A percentile compares a stretch with the other conserved stretches of the same genome.
phyloP scores from a whole-genome alignment of 345 rosid genomes.

The Pistacia integerrima region DNA sequence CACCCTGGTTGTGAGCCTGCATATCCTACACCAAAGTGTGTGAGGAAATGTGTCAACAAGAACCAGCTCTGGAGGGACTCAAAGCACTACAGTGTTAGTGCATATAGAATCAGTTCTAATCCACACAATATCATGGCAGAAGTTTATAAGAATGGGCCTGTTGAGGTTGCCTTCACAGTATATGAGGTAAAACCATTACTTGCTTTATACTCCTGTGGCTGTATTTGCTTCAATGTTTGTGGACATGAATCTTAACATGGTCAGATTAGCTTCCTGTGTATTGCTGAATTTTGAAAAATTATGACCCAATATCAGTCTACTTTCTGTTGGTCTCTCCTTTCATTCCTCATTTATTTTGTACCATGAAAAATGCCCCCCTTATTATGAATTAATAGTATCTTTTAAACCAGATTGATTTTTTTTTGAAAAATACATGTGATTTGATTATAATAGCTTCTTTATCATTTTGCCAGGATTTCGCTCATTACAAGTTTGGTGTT shows the following conservation, averaged over 20 bases:
- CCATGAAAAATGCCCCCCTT: neutral
- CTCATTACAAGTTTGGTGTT: conserved; percentile 93
- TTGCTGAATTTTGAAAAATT: neutral
- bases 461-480: conserved; percentile 66
- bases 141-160: conserved; percentile 85
- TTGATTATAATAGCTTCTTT: conserved; percentile 12
- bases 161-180: conserved; percentile 88
- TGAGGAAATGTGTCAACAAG: conserved; percentile 62
- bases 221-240: conserved; percentile 6
- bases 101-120: conserved; percentile 71
- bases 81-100: conserved; percentile 72
- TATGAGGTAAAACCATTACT: conserved; percentile 63
- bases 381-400: neutral
- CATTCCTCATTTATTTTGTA: conserved; percentile 1
- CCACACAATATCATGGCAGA: conserved; percentile 83
- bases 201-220: neutral
- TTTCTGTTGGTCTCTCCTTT: neutral
- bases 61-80: conserved; percentile 77
- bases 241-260: neutral
- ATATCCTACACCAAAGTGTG: conserved; percentile 82
- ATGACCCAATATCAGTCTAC: neutral
- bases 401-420: neutral
- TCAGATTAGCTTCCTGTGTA: neutral
- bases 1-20: conserved; percentile 98
- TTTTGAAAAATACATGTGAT: neutral